Evolutionary conservation across 2,329 filamentous ascomycete species (phyloP).

Genomic region (Penicillium sclerotiorum): DNA sequence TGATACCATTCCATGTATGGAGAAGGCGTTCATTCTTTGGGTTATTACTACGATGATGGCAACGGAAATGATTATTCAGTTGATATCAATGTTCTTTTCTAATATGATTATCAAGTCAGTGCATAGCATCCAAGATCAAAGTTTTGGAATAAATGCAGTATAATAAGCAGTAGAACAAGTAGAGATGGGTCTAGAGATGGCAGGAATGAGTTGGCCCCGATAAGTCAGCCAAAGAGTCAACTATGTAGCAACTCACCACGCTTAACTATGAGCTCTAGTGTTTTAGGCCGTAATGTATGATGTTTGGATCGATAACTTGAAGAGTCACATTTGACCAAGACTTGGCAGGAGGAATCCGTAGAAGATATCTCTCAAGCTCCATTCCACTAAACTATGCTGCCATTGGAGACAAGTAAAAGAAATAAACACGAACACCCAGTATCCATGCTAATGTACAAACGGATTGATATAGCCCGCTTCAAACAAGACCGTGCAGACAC

Average conservation of each 20-base stretch:
- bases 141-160: neutral
- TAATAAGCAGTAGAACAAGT: too few relatives aligned
- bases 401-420: neutral
- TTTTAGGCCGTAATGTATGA: too few relatives aligned
- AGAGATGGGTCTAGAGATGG: too few relatives aligned
- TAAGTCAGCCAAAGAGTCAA: too few relatives aligned
- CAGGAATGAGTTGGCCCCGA: too few relatives aligned
- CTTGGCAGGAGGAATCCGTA: too few relatives aligned
- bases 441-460: slow-evolving; percentile 29
- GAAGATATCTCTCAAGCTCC: neutral
- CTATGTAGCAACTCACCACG: too few relatives aligned
- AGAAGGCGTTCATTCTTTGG: slow-evolving; percentile 18
- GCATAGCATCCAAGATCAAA: too few relatives aligned
- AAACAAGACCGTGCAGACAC: neutral
- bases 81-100: neutral
- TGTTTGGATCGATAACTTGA: too few relatives aligned
- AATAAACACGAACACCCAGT: slow-evolving; percentile 15
- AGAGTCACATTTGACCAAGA: too few relatives aligned
- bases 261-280: too few relatives aligned
- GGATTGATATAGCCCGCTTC: slow-evolving; percentile 19
- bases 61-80: neutral
- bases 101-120: too few relatives aligned
- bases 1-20: slow-evolving; percentile 35
- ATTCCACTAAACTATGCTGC: neutral
- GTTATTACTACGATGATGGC: neutral